Evolutionary conservation across 176 grass and related monocot species (phyloP).

Genomic region (Carex cristatella): DNA sequence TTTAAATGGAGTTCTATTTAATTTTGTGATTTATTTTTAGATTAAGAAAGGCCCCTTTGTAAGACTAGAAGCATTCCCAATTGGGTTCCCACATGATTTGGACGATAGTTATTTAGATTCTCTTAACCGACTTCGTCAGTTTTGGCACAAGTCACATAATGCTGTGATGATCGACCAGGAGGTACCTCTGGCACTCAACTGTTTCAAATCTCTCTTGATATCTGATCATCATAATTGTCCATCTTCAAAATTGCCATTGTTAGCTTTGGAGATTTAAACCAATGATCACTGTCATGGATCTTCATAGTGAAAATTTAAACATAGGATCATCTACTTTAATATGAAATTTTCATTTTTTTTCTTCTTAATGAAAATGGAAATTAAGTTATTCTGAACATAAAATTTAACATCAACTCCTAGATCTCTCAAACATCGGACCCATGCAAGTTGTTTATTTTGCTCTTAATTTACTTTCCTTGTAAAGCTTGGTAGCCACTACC

Average conservation of each 20-base stretch:
- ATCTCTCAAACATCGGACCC: neutral
- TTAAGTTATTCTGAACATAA: neutral
- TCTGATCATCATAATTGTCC: neutral
- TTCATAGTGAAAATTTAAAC: neutral
- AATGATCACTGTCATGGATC: neutral
- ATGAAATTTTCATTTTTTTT: neutral
- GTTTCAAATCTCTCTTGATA: neutral
- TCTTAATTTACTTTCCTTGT: too few species aligned
- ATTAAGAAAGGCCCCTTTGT: conserved; percentile 34
- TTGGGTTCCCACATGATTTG: conserved; percentile 49
- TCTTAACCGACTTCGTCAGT: conserved; percentile 52
- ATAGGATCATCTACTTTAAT: neutral
- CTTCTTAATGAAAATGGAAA: neutral
- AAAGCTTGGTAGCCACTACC: too few species aligned
- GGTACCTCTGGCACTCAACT: conserved; percentile 28
- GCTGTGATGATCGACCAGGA: conserved; percentile 55
- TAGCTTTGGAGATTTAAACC: neutral
- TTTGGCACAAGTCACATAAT: conserved; percentile 67
- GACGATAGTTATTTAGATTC: conserved; percentile 52
- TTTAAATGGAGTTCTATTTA: neutral
- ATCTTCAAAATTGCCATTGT: conserved; percentile 10
- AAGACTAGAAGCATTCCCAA: conserved; percentile 45
- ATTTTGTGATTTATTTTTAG: conserved; percentile 36
- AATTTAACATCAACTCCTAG: neutral
- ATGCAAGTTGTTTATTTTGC: too few species aligned